These are phyloP conservation scores for Colletotrichum lini DNA, from an alignment of 2,329 filamentous ascomycete genomes.

Conservation along the genomic window DNA sequence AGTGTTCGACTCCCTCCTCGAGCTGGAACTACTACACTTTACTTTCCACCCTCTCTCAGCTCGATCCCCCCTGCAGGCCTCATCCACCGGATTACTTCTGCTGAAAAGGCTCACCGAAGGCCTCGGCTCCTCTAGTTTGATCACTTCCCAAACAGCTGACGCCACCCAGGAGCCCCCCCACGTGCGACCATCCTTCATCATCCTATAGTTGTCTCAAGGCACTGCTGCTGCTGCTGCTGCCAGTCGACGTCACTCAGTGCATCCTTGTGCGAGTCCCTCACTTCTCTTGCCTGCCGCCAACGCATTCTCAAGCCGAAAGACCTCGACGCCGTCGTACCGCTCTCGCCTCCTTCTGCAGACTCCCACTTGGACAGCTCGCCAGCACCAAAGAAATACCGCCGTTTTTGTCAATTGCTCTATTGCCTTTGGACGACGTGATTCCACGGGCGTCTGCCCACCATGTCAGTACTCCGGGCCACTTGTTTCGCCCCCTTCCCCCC, in stretches of 20 bases:
- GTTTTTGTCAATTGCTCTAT: slow-evolving; percentile 8
- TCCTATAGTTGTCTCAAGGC: slow-evolving; percentile 19
- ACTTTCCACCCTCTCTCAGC: background rate
- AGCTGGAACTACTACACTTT: background rate
- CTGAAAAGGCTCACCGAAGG: background rate
- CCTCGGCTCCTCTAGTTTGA: background rate
- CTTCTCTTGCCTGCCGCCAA: slow-evolving; percentile 30
- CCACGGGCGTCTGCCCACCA: slow-evolving; percentile 32
- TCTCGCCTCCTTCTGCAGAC: slow-evolving; percentile 30
- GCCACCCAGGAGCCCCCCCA: slow-evolving; percentile 29
- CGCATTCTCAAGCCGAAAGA: slow-evolving; percentile 25
- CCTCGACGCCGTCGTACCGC: slow-evolving; percentile 26
- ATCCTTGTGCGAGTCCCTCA: slow-evolving; percentile 29
- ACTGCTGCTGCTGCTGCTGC: slow-evolving; percentile 10
- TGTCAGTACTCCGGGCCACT: slow-evolving; percentile 31
- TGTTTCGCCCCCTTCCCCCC: background rate
- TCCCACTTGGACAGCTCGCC: slow-evolving; percentile 15
- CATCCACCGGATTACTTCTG: background rate
- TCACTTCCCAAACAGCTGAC: slow-evolving; percentile 23
- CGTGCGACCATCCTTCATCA: slow-evolving; percentile 31
- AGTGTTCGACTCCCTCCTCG: slow-evolving; percentile 13
- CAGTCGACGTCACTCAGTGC: slow-evolving; percentile 37
- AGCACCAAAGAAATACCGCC: slow-evolving; percentile 15
- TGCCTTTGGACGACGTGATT: slow-evolving; percentile 29
- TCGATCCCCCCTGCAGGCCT: background rate